Base-by-base conservation (phyloP, 257 asterid species). In the Leptodermis oblonga region DNA sequence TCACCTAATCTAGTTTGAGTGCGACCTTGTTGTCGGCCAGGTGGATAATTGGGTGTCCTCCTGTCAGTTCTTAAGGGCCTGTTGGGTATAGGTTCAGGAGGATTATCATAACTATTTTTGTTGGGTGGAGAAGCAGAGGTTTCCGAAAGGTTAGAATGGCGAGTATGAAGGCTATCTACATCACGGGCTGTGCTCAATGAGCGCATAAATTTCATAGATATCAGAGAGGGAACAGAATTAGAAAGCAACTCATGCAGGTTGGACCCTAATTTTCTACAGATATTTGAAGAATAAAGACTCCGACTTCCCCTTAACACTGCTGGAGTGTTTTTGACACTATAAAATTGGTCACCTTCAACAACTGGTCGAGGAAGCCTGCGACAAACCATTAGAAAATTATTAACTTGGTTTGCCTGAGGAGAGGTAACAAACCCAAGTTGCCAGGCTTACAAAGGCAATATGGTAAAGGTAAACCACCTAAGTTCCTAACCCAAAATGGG, bases 51-150 rank as follows among this genome's bases (percentile, higher is more conserved):
- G 20, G 77, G 36, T 52, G 30, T 68, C 72, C 61, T 73, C 67
- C 73, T 46, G 9, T 68, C 78, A 45, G 64, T 69, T 53, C 69
- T 48, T 62, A 67, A 37, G 10, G 73, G 78, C 53, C 73, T 59
- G 71, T 68, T 73, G 23, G 73, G 69, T 31, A 59, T 49, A 14
- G 73, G 77, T 58, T 62, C 68, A 28, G 72, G 73, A 73, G 68
- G 51, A 73, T 11, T 30, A 42, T 42, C 45, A 54, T 15, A 56
- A 41, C 25, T 59, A 34, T 18, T 66, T 39, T 22, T 65, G 48
- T 22, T 55, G 61, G 13, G 42, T 33, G 18, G 37, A 52, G 74
- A 43, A 45, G 36, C 31, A 36, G 54, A 17, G 18, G 68, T n/a
- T 34, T 37, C 34, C n/a, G 56, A 56, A 15, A 33, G 33, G 28